Evolutionary conservation across 306 rosid species (phyloP).

Genomic region (Hippophae tibetana): DNA sequence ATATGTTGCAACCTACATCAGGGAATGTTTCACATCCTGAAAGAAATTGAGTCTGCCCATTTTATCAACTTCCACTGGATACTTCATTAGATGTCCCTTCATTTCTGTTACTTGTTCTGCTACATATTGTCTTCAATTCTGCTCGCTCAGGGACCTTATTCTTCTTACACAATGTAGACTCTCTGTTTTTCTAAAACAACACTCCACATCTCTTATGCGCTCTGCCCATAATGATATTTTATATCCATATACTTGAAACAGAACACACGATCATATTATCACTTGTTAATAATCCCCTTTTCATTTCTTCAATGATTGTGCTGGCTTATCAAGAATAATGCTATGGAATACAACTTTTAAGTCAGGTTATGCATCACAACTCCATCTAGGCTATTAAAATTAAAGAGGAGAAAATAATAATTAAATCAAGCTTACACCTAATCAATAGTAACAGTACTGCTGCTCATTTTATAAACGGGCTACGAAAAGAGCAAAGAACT

Average conservation of each 20-base stretch:
- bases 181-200: constrained; percentile 53
- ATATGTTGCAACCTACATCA: constrained; percentile 65
- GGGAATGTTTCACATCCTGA: constrained; percentile 57
- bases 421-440: too few species aligned
- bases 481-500: too few species aligned
- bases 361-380: too few species aligned
- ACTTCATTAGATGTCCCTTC: constrained; percentile 70
- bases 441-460: too few species aligned
- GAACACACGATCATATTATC: not conserved
- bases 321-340: too few species aligned
- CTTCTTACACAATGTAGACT: constrained; percentile 60
- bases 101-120: constrained; percentile 61
- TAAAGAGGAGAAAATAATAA: too few species aligned
- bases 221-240: constrained; percentile 88
- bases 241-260: constrained; percentile 61
- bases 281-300: too few species aligned
- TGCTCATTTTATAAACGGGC: too few species aligned
- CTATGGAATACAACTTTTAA: too few species aligned
- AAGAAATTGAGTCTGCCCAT: constrained; percentile 51
- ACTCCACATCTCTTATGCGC: constrained; percentile 55
- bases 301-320: too few species aligned
- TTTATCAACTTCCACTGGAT: constrained; percentile 68
- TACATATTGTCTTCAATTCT: constrained; percentile 60
- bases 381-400: too few species aligned
- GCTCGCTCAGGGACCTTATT: constrained; percentile 48